These are phyloP conservation scores for Aspergillus nanangensis DNA, from an alignment of 495 filamentous ascomycete species.

Conservation along the genomic window DNA sequence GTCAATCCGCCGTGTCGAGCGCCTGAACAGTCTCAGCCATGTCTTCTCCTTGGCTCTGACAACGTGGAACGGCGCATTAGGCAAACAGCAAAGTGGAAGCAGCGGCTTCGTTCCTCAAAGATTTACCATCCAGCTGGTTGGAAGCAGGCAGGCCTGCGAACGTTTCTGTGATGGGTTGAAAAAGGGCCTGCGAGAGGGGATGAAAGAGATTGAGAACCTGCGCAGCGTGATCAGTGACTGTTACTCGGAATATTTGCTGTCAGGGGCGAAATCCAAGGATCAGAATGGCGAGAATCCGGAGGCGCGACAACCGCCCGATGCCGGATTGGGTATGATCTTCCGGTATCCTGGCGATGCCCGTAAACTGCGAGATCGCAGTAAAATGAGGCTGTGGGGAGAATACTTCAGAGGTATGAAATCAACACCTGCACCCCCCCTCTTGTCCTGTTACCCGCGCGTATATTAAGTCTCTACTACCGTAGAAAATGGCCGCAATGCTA, in stretches of 20 bases:
- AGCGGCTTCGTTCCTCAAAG: constrained; percentile 62
- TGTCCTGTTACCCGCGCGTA: neutral
- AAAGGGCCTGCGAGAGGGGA: constrained; percentile 74
- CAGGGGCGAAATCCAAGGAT: constrained; percentile 38
- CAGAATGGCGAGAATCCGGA: constrained; percentile 32
- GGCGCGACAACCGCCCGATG: constrained; percentile 73
- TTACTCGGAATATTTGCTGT: constrained; percentile 88
- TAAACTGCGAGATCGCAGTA: constrained; percentile 89
- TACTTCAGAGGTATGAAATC: constrained; percentile 66
- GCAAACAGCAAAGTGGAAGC: constrained; percentile 52
- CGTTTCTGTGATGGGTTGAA: constrained; percentile 95
- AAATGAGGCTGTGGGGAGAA: constrained; percentile 96
- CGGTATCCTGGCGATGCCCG: constrained; percentile 94
- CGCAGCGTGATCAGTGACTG: constrained; percentile 73
- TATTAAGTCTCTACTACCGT: constrained; percentile 7
- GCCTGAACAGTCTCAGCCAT: constrained; percentile 82
- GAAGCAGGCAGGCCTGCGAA: constrained; percentile 84
- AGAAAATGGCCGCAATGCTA: constrained; percentile 94
- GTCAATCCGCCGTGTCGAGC: constrained; percentile 84
- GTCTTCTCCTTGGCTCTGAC: constrained; percentile 92
- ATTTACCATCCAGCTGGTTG: constrained; percentile 84
- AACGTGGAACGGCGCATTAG: constrained; percentile 79
- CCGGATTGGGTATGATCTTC: constrained; percentile 88
- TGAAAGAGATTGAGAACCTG: constrained; percentile 80
- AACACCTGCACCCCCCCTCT: neutral